phyloP scores from a whole-genome alignment of 2,329 filamentous ascomycete species.

The Botryotinia calthae region DNA sequence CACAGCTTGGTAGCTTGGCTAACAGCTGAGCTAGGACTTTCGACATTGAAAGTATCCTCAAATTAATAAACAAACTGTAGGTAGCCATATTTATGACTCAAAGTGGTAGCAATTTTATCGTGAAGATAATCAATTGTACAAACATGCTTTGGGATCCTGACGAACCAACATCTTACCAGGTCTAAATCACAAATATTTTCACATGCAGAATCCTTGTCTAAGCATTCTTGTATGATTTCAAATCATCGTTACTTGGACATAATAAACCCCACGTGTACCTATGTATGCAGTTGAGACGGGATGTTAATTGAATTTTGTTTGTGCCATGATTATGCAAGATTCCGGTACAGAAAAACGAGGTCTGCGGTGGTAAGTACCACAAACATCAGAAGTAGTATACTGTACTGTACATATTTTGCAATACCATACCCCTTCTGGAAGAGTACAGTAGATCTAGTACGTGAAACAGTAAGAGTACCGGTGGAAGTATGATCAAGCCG shows the following conservation, averaged over 20 bases:
- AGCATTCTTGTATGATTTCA: conserved; percentile 17
- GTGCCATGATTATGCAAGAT: conserved; percentile 20
- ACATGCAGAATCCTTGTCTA: conserved; percentile 10
- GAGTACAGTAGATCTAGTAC: not conserved
- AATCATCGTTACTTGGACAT: conserved; percentile 12
- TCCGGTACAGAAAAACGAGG: conserved; percentile 19
- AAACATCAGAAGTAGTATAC: conserved; percentile 4
- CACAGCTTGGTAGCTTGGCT: not conserved
- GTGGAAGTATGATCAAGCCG: conserved; percentile 18
- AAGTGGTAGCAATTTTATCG: not conserved
- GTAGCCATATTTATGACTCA: conserved; percentile 12
- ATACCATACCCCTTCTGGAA: conserved; percentile 5
- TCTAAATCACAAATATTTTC: conserved; percentile 7
- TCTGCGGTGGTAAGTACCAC: conserved; percentile 6
- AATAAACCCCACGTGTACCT: conserved; percentile 14
- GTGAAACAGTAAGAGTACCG: conserved; percentile 9
- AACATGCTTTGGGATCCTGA: conserved; percentile 3
- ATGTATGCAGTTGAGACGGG: conserved; percentile 14
- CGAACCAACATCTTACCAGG: conserved; percentile 1
- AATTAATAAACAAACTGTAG: conserved; percentile 13
- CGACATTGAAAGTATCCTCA: not conserved
- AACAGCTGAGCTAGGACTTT: conserved; percentile 13
- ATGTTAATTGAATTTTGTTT: conserved; percentile 18
- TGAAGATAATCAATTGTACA: conserved; percentile 12
- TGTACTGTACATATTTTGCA: conserved; percentile 5